Evolutionary conservation across 2,329 filamentous ascomycete genomes (phyloP), one percentile per base, ranked within the genome.

Genomic region (Thyridium curvatum): DNA sequence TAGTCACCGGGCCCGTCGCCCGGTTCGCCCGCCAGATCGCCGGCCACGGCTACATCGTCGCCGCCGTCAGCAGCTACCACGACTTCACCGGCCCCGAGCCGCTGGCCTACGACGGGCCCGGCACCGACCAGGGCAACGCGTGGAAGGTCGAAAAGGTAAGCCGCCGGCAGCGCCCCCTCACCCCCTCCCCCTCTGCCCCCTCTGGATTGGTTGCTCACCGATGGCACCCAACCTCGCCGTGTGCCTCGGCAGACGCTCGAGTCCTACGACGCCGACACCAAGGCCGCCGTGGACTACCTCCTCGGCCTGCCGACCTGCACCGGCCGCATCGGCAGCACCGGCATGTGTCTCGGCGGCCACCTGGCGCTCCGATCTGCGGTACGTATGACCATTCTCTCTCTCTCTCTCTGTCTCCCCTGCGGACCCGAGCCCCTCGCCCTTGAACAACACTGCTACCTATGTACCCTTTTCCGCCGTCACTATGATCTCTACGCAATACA

Each of bases 311-410:
- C 79, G 4, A 88, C 84, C n/a, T 87, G 89, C 62, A 94, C 81
- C 44, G 89, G 89, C 36, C 74, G 77, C 29, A 77, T 95, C 49
- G 86, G 86, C 34, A 70, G 82, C 4, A 89, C 85, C 12, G 87
- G 87, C 44, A 96, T 96, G 90, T 96, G 90, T 60, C 78, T 96
- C 2, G 91, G 91, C 38, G 90, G 91, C 2, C 91, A 96, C 57
- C 76, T 96, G 14, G 86, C 79, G 39, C 60, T 79, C 35, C 85
- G 61, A 39, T 72, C 74, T 32, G 66, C 66, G 45, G 73, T 77
- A 66, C 42, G 69, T 58, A 32, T 34, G 10, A 26, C 18, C 28
- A 12, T 16, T 9, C 8, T 3, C 28, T 38, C 37, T 14, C 13
- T 13, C 16, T 12, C 30, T 29, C 38, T 2, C 12, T 32, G 15